Base-by-base conservation (phyloP, 2,329 filamentous ascomycete genomes). In the Colletotrichum australisinense region DNA sequence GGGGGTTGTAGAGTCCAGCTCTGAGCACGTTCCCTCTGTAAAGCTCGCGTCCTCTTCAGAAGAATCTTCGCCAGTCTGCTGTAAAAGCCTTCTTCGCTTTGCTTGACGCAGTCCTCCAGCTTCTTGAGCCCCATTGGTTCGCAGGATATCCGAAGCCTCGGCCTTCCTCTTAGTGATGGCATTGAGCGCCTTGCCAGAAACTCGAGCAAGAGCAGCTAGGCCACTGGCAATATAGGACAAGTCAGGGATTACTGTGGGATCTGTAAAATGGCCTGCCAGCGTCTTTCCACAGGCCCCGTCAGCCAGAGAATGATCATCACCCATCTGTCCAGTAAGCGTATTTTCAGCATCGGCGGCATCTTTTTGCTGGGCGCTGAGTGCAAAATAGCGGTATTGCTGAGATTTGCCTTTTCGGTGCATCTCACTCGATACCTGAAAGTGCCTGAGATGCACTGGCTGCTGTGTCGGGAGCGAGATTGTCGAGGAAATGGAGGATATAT, bases 401-500 rank as follows among this genome's bases (percentile, higher is more conserved):
- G 72, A 74, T 30, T 74, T 74, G 24, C 72, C 72, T 53, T 68
- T 74, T 35, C 72, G 72, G 19, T 75, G 63, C 63, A 76, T 63
- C 35, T 74, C 72, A 19, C 69, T 76, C 28, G 59, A 32, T 12
- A 76, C 69, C 63, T 74, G 73, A 32, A 76, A 76, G 38, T 71
- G 73, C 8, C 38, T 56, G 22, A 75, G 62, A 63, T 76, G 56
- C 16, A 35, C 8, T 5, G 74, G 74, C 60, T 76, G 74, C 26
- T 75, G 63, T 19, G 59, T 49, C 14, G 66, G 49, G 5, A 78
- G 73, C 6, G 80, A 79, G 24, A 83, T 76, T 4, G 78, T 76
- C 2, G 77, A 78, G 1, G 80, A 82, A 67, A 82, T 78, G 5
- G 80, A 80, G n/a, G 80, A 78, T 7, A 79, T 77, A 52, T 80